Evolutionary conservation across 768 basidiomycete species (phyloP).

Genomic region (Plicaturopsis crispa): DNA sequence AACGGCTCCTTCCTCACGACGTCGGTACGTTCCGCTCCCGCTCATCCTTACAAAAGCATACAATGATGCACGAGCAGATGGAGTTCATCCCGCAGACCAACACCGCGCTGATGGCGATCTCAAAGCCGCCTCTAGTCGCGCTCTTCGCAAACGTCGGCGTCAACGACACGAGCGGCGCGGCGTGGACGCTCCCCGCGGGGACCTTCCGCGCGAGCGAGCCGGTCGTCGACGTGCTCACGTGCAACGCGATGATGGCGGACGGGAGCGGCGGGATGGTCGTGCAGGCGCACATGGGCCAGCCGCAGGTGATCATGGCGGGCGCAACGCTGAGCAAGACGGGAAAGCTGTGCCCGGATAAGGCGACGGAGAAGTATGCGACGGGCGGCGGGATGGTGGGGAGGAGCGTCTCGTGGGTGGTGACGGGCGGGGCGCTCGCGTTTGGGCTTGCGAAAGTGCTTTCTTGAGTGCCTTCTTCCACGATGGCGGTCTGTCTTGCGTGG

Average conservation of each 20-base stretch:
- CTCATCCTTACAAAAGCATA: too few species aligned
- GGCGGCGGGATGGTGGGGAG: too few species aligned
- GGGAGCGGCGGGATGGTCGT: constrained; percentile 33
- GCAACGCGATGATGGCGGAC: constrained; percentile 28
- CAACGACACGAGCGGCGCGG: constrained; percentile 19
- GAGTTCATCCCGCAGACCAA: constrained; percentile 34
- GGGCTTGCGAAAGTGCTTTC: too few species aligned
- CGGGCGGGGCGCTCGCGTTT: too few species aligned
- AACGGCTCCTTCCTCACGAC: constrained; percentile 39
- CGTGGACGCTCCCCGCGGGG: constrained; percentile 38
- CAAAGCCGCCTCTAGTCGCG: constrained; percentile 48
- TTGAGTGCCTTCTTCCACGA: too few species aligned
- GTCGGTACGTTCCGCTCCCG: constrained; percentile 33
- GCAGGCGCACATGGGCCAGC: too few species aligned
- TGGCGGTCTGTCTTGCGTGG: too few species aligned
- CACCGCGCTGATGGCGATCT: constrained; percentile 35
- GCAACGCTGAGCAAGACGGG: too few species aligned
- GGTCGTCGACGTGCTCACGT: constrained; percentile 49
- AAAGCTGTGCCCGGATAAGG: too few species aligned
- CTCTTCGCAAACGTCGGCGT: constrained; percentile 49
- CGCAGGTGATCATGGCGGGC: too few species aligned
- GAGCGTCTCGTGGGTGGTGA: too few species aligned
- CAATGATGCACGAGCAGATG: constrained; percentile 25
- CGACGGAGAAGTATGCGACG: too few species aligned
- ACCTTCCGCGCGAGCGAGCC: constrained; percentile 30